Percentiles rank a stretch among this genome's conserved stretches.
Conservation (phyloP, 352 stramenopile species). For the Globisporangium nagaii region DNA sequence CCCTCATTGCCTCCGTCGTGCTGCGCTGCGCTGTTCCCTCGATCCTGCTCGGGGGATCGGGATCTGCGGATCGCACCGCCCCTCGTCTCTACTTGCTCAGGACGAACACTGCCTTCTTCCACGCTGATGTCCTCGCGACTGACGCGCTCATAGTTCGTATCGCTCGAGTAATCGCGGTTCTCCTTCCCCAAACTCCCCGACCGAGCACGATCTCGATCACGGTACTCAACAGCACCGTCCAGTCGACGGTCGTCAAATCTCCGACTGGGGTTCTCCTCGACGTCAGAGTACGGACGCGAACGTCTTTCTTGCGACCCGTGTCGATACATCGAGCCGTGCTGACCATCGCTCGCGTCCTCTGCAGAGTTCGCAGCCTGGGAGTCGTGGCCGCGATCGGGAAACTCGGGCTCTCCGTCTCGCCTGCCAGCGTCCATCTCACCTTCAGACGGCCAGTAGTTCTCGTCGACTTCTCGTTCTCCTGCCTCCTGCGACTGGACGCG, state of each 20-base stretch:
- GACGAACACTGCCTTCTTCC: neutral
- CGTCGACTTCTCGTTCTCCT: neutral
- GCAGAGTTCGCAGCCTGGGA: neutral
- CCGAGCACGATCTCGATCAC: neutral
- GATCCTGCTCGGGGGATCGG: neutral
- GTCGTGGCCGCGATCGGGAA: neutral
- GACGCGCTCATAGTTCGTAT: neutral
- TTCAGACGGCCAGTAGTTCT: constrained; percentile 1
- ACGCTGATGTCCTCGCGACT: neutral
- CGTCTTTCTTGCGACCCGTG: neutral
- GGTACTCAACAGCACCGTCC: neutral
- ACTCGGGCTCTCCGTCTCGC: neutral
- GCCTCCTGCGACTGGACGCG: neutral
- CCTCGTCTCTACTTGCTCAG: neutral
- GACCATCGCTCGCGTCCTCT: neutral
- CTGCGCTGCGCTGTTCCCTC: neutral
- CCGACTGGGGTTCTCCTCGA: neutral
- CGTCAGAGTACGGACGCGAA: neutral
- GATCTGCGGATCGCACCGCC: neutral
- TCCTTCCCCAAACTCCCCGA: constrained; percentile 1
- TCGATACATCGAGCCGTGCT: neutral
- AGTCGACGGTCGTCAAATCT: neutral
- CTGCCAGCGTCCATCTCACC: neutral
- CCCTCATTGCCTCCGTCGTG: neutral
- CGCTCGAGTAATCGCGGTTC: neutral